Evolutionary conservation across 768 basidiomycete species (phyloP), one percentile per base, ranked within the genome.

Genomic region (Sutorius australiensis): DNA sequence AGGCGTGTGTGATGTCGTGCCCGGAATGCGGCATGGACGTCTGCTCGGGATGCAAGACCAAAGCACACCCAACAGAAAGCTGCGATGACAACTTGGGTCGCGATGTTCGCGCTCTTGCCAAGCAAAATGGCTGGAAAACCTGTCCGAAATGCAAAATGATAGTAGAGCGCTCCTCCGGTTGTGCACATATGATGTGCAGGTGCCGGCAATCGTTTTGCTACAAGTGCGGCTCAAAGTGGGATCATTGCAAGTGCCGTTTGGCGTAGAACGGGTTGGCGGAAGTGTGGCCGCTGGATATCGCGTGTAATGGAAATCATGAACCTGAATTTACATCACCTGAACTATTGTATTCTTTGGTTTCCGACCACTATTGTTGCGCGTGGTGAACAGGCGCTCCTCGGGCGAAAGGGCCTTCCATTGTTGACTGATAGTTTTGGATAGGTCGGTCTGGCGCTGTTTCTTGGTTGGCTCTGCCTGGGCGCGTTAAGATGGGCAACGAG

Each of bases 391-490:
- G 48, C 84, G 75, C 70, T 90, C 87, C 63, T 84, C 85, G 32
- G 78, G 45, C 12, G 80, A 63, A 48, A 90, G 78, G 27, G 76
- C 67, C 72, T 87, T 87, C 88, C 88, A 90, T 72, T 87, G 83
- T 72, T 85, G 84, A 62, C 84, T 86, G 71, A 90, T 89, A 31
- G 82, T 83, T 76, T 90, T 90, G 38, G 86, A 87, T 38, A 91
- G 80, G 73, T 89, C 86, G 9, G 87, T 82, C 68, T 84, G 83
- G 43, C 86, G 81, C 67, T 86, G 83, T 67, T 87, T 88, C 81
- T 87, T 89, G 13, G 78, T 67, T 5, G 80, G 76, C 16, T 6
- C 14, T 34, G 11, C 14, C 8, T 27, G 12, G 4, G 30, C n/a
- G n/a, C 9, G 17, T 6, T 16, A 7, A 19, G 50, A 50, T 27